Conservation (phyloP, 495 filamentous ascomycete genomes). For the Tuber magnatum region DNA sequence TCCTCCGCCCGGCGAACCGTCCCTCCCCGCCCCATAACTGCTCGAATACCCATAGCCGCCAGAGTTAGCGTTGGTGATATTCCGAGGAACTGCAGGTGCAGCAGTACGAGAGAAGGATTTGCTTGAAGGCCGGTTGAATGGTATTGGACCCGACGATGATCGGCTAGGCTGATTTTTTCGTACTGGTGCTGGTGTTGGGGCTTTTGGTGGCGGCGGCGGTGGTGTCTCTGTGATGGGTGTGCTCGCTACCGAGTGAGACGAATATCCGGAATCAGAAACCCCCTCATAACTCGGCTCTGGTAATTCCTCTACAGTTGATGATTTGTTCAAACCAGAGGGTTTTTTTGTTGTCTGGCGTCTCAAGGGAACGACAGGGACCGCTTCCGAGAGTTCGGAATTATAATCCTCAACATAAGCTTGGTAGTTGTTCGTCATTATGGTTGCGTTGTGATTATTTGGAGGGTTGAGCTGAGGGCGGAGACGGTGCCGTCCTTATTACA, state of each 20-base stretch:
- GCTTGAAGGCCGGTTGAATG: slow-evolving; percentile 30
- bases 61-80: slow-evolving; percentile 24
- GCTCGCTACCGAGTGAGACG: slow-evolving; percentile 34
- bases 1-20: slow-evolving; percentile 30
- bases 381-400: slow-evolving; percentile 39
- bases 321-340: slow-evolving; percentile 35
- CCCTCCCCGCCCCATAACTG: slow-evolving; percentile 24
- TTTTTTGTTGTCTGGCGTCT: slow-evolving; percentile 31
- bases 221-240: slow-evolving; percentile 38
- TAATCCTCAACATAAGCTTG: slow-evolving; percentile 41
- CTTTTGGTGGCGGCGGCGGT: slow-evolving; percentile 25
- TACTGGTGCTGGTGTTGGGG: slow-evolving; percentile 24
- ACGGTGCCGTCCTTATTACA: slow-evolving; percentile 27
- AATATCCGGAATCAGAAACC: slow-evolving; percentile 40
- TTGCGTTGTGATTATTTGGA: slow-evolving; percentile 10
- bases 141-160: slow-evolving; percentile 26
- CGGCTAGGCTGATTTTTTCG: slow-evolving; percentile 23
- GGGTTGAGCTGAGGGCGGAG: slow-evolving; percentile 7
- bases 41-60: slow-evolving; percentile 21
- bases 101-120: slow-evolving; percentile 34
- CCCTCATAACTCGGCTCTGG: slow-evolving; percentile 31
- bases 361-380: slow-evolving; percentile 24
- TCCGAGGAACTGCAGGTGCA: slow-evolving; percentile 32
- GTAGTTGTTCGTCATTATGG: slow-evolving; percentile 10
- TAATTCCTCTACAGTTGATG: slow-evolving; percentile 25